Evolutionary conservation across 31 red algal genomes (phyloP).

Genomic region (Odonthalia washingtoniensis): DNA sequence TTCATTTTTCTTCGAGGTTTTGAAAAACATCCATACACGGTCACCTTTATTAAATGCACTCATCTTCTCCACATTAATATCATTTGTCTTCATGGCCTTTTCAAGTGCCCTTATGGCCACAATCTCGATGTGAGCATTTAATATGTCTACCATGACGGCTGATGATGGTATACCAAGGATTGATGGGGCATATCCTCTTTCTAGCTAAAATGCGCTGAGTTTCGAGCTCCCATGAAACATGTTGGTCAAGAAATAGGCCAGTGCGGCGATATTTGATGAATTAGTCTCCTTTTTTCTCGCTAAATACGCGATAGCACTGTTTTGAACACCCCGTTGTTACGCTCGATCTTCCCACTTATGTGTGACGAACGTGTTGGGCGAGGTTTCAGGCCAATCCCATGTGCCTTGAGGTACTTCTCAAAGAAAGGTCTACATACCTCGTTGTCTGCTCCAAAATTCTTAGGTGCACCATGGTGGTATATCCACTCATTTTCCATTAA

Average conservation of each 20-base stretch:
- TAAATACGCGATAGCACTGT: background rate
- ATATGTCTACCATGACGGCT: background rate
- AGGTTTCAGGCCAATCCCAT: background rate
- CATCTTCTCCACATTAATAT: too few species aligned
- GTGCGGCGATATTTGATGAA: background rate
- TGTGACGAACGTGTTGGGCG: background rate
- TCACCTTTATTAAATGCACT: background rate
- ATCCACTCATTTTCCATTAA: slow-evolving; percentile 28
- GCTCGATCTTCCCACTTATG: slow-evolving; percentile 5
- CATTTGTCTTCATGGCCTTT: too few species aligned
- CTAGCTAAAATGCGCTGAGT: slow-evolving; percentile 30
- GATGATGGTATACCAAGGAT: background rate
- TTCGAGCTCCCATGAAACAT: background rate
- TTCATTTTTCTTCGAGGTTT: slow-evolving; percentile 35
- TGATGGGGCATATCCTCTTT: slow-evolving; percentile 26
- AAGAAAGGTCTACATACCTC: background rate
- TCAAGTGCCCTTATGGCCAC: slow-evolving; percentile 15
- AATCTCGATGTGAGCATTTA: slow-evolving; percentile 15
- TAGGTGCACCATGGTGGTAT: too few species aligned
- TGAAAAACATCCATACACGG: slow-evolving; percentile 14
- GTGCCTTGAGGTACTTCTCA: background rate
- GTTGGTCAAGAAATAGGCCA: background rate
- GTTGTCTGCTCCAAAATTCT: slow-evolving; percentile 16
- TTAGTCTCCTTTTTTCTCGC: background rate
- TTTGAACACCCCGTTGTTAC: slow-evolving; percentile 1